phyloP scores from a whole-genome alignment of 352 stramenopile genomes.

The Globisporangium carolinianum region DNA sequence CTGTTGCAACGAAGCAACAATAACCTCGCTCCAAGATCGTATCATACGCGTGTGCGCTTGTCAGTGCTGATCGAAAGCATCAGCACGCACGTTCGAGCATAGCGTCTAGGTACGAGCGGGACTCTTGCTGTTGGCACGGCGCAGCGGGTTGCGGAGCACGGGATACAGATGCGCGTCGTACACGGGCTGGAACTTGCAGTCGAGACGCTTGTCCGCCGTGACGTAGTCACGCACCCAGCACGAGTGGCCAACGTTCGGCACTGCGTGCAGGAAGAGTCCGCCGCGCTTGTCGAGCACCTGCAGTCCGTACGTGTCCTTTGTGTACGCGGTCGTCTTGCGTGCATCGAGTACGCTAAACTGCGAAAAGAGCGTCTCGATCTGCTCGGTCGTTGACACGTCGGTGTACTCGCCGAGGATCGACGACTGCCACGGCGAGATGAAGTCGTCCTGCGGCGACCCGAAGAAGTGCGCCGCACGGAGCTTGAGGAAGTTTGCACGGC shows the following conservation, averaged over 20 bases:
- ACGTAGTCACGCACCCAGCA: constrained; percentile 25
- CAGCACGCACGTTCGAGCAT: too few species aligned
- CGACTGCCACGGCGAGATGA: constrained; percentile 21
- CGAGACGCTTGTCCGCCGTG: constrained; percentile 7
- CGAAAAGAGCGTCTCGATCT: constrained; percentile 24
- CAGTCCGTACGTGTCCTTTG: constrained; percentile 27
- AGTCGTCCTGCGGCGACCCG: constrained; percentile 21
- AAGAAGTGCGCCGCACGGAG: constrained; percentile 20
- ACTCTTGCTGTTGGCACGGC: neutral
- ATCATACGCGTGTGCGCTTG: too few species aligned
- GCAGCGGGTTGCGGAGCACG: constrained; percentile 7
- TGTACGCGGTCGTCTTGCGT: constrained; percentile 25
- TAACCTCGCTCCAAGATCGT: too few species aligned
- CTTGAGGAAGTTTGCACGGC: constrained; percentile 20
- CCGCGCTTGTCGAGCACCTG: constrained; percentile 26
- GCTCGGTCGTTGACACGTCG: constrained; percentile 4
- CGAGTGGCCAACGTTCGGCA: constrained; percentile 19
- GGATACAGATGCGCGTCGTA: constrained; percentile 37
- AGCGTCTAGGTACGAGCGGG: too few species aligned
- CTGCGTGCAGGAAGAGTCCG: constrained; percentile 19
- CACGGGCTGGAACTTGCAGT: constrained; percentile 28
- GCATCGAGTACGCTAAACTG: constrained; percentile 24
- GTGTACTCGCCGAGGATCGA: constrained; percentile 20
- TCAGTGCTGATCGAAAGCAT: too few species aligned
- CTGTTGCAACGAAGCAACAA: too few species aligned